phyloP scores from a whole-genome alignment of 2,329 filamentous ascomycete genomes.

The Curvularia sp. region DNA sequence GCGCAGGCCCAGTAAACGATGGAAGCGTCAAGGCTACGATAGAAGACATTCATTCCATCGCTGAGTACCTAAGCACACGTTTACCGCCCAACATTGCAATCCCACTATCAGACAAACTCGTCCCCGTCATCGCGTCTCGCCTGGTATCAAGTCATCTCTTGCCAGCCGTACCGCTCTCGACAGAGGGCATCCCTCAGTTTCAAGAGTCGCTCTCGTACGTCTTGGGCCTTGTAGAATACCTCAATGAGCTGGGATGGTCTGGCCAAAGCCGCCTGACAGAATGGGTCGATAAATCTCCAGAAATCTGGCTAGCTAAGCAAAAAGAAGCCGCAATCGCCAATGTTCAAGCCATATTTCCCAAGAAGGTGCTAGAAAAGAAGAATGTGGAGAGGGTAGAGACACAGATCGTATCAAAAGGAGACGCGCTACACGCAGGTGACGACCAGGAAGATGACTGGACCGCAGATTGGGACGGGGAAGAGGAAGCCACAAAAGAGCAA shows the following conservation, averaged over 20 bases:
- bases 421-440: slow-evolving; percentile 66
- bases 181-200: slow-evolving; percentile 75
- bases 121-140: slow-evolving; percentile 71
- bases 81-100: slow-evolving; percentile 59
- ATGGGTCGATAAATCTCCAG: slow-evolving; percentile 82
- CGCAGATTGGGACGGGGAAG: slow-evolving; percentile 75
- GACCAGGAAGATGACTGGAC: slow-evolving; percentile 72
- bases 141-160: slow-evolving; percentile 79
- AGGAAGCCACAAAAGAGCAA: slow-evolving; percentile 17
- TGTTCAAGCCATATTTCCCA: slow-evolving; percentile 72
- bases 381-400: slow-evolving; percentile 85
- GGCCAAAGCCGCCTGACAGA: slow-evolving; percentile 69
- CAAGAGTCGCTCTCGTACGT: slow-evolving; percentile 72
- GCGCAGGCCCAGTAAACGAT: slow-evolving; percentile 36
- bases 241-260: slow-evolving; percentile 70
- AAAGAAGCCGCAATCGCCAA: slow-evolving; percentile 79
- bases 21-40: slow-evolving; percentile 41
- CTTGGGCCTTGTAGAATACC: slow-evolving; percentile 66
- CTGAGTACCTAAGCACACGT: slow-evolving; percentile 60
- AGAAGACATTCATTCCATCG: slow-evolving; percentile 49
- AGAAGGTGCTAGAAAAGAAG: slow-evolving; percentile 70
- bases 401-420: slow-evolving; percentile 75
- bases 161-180: slow-evolving; percentile 74
- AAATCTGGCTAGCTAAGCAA: slow-evolving; percentile 85
- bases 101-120: slow-evolving; percentile 71